Evolutionary conservation across 2,329 filamentous ascomycete species (phyloP).

Genomic region (Colletotrichum graminicola): DNA sequence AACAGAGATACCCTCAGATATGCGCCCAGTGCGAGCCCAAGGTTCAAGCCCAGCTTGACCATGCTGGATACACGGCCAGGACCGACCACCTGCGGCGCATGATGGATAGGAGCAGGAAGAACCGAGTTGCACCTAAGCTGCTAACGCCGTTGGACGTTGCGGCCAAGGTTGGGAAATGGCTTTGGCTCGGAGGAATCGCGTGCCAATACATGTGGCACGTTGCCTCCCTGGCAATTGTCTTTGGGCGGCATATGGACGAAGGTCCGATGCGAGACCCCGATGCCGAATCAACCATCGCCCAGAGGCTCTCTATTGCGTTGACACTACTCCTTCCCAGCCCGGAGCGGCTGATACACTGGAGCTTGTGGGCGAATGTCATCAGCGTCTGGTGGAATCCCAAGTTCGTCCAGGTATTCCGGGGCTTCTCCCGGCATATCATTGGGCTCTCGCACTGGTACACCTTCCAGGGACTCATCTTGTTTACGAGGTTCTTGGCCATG

Average conservation of each 20-base stretch:
- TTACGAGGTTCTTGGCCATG: conserved; percentile 65
- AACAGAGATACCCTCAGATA: conserved; percentile 88
- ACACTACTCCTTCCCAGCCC: conserved; percentile 49
- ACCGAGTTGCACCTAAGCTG: conserved; percentile 56
- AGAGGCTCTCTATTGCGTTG: conserved; percentile 46
- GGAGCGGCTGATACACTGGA: conserved; percentile 59
- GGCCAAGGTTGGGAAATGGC: conserved; percentile 56
- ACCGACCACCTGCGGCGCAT: conserved; percentile 83
- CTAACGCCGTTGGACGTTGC: conserved; percentile 58
- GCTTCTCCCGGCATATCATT: conserved; percentile 69
- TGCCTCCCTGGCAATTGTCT: conserved; percentile 44
- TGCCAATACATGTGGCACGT: conserved; percentile 66
- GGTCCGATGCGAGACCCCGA: conserved; percentile 39
- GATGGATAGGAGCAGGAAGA: conserved; percentile 73
- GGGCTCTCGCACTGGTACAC: conserved; percentile 75
- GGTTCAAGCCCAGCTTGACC: conserved; percentile 76
- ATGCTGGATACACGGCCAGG: conserved; percentile 83
- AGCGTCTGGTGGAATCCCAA: conserved; percentile 78
- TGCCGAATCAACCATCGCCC: conserved; percentile 17
- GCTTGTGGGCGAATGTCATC: conserved; percentile 62
- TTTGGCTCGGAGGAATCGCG: conserved; percentile 63
- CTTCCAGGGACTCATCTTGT: conserved; percentile 71
- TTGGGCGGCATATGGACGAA: conserved; percentile 20
- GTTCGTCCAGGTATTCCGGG: conserved; percentile 70
- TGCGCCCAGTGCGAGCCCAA: conserved; percentile 83